A percentile compares a stretch with the other conserved stretches of the same genome.
phyloP scores from a whole-genome alignment of 106 monocot species.

The Dendrobium huoshanense region DNA sequence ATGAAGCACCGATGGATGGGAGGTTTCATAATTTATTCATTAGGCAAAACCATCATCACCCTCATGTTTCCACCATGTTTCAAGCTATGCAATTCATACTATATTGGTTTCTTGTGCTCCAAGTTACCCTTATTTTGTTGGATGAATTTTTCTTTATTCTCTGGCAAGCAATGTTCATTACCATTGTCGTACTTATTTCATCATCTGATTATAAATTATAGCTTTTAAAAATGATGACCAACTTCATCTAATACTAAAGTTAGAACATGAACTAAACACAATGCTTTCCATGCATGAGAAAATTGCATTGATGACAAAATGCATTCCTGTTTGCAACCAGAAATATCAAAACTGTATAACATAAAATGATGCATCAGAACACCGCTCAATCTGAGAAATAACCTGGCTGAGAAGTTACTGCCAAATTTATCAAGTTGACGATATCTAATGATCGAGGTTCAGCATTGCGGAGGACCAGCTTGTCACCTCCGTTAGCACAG shows the following conservation, averaged over 20 bases:
- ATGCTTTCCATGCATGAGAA: background rate
- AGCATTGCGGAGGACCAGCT: slow-evolving; percentile 10
- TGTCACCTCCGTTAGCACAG: slow-evolving; percentile 14
- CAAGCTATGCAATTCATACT: too few relatives aligned
- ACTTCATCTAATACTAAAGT: slow-evolving; percentile 2
- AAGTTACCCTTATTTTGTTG: too few relatives aligned
- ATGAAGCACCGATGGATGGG: too few relatives aligned
- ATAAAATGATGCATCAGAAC: background rate
- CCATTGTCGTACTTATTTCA: too few relatives aligned
- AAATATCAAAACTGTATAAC: background rate
- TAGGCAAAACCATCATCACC: too few relatives aligned
- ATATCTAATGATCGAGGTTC: slow-evolving; percentile 57
- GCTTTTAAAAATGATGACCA: background rate
- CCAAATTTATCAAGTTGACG: slow-evolving; percentile 40
- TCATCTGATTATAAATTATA: too few relatives aligned
- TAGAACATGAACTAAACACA: background rate
- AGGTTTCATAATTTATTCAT: too few relatives aligned
- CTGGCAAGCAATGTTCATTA: too few relatives aligned
- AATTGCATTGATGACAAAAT: background rate
- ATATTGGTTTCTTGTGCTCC: too few relatives aligned
- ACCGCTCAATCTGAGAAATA: slow-evolving; percentile 6
- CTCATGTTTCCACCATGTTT: too few relatives aligned
- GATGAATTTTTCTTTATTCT: too few relatives aligned
- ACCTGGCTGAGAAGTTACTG: slow-evolving; percentile 23
- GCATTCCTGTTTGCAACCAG: background rate